Evolutionary conservation across 1,284 basidiomycete species (phyloP).

Genomic region (Pseudozyma thailandica): DNA sequence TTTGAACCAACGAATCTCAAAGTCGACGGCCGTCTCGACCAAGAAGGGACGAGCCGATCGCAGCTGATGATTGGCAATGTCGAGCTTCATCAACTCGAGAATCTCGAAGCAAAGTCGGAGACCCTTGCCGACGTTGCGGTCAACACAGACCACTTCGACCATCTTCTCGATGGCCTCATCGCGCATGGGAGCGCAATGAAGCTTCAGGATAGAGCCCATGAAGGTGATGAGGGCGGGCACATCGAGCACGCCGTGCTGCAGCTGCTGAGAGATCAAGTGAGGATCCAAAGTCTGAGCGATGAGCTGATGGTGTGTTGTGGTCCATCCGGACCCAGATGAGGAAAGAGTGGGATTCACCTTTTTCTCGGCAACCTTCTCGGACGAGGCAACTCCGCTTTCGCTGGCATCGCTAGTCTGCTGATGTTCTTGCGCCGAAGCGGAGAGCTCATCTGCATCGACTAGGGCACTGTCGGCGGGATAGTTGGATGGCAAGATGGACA

Average conservation of each 20-base stretch:
- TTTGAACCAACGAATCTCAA: conserved; percentile 82
- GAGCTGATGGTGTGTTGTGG: conserved; percentile 61
- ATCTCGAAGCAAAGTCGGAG: conserved; percentile 88
- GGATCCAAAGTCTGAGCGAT: conserved; percentile 71
- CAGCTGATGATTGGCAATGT: conserved; percentile 94
- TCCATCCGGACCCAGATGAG: conserved; percentile 12
- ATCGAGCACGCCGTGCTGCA: conserved; percentile 81
- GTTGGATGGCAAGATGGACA: conserved; percentile 76
- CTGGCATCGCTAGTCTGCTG: conserved; percentile 1
- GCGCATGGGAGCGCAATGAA: conserved; percentile 91
- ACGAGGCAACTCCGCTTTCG: not conserved
- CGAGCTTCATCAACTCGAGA: conserved; percentile 93
- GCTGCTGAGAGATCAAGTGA: conserved; percentile 80
- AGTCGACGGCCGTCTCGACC: conserved; percentile 80
- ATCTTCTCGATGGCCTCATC: conserved; percentile 85
- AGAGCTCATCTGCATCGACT: conserved; percentile 67
- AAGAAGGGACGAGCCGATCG: conserved; percentile 86
- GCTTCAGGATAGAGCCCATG: conserved; percentile 84
- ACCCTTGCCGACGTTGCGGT: conserved; percentile 74
- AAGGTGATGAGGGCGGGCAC: conserved; percentile 81
- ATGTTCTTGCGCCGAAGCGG: conserved; percentile 4
- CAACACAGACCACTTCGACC: conserved; percentile 71
- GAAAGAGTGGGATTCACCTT: conserved; percentile 6
- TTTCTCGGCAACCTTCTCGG: not conserved
- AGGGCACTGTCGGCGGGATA: conserved; percentile 72